Base-by-base conservation (phyloP, 371 early-diverging fungal genomes). In the Rhizomucor pusillus region DNA sequence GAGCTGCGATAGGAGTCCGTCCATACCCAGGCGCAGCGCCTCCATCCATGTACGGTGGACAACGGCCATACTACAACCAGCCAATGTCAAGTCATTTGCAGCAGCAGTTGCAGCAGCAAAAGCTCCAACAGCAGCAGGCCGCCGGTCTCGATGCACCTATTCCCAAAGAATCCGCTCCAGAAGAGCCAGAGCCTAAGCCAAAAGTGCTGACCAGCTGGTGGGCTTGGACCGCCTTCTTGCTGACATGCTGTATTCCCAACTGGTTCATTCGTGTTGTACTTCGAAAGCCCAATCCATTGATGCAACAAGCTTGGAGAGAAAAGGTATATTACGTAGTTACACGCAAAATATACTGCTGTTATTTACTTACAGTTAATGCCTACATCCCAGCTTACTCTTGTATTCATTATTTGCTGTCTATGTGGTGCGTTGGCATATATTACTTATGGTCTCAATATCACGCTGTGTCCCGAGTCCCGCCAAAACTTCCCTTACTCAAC, bases 271-370 rank as follows among this genome's bases (percentile, higher is more conserved):
- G 75, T 25, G 64, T 72, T 18, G 79, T 79, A 57, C 50, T 78
- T 45, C 59, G 69, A 36, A 75, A 73, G 36, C 62, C 65, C 1
- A 64, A 76, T 47, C 60, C 69, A 22, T 66, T 75, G 61, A 76
- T 73, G 43, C 73, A 80, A 44, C 84, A 84, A 59, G 88, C 87
- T 25, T 87, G 87, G 87, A 67, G 87, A 62, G 87, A 87, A 69
- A 87, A 87, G 58, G 80, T 86, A 63, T 29, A 29, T 29, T 7
- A 3, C 3, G 7, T 7, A 29, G 35, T 23, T 13, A 41, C 29
- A 33, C 37, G 19, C 39, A 20, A 22, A 23, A 19, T 7, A 33
- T 47, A n/a, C n/a, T 54, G 36, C 47, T 12, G 6, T 43, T 37
- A 29, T 24, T 43, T 50, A 25, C 29, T 20, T 51, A 16, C 46